Percentiles rank a stretch among this genome's conserved stretches.
Evolutionary conservation across 202 grass and related monocot species (phyloP).

Genomic region (Alloteropsis angusta): DNA sequence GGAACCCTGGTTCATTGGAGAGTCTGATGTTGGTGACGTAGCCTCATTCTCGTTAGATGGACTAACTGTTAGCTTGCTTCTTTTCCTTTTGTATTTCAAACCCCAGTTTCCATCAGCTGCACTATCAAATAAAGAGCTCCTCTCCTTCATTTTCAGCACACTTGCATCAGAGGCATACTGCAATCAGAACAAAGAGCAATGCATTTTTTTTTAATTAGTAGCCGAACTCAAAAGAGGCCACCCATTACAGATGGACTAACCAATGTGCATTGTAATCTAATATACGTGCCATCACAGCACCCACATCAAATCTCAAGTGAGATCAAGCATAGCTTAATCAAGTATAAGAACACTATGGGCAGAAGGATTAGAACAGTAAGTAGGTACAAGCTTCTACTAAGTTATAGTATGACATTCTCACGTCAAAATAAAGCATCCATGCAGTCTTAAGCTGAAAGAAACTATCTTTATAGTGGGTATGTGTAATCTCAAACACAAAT

Average conservation of each 20-base stretch:
- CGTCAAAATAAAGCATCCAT: conserved; percentile 1
- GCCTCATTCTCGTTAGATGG: conserved; percentile 60
- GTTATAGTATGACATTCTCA: background rate
- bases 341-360: background rate
- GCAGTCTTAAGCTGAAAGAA: background rate
- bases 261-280: background rate
- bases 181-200: conserved; percentile 7
- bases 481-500: background rate
- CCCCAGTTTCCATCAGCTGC: conserved; percentile 64
- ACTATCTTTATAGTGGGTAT: background rate
- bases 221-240: background rate
- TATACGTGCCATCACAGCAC: background rate
- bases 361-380: background rate
- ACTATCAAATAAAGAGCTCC: conserved; percentile 63
- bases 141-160: conserved; percentile 62
- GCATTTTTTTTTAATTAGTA: conserved; percentile 14
- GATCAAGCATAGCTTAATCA: background rate
- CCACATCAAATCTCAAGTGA: background rate
- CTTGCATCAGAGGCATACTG: conserved; percentile 29
- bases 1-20: conserved; percentile 29
- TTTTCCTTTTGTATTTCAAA: conserved; percentile 85
- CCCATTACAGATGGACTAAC: background rate
- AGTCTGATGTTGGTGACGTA: conserved; percentile 39
- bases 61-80: conserved; percentile 47
- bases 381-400: background rate